Evolutionary conservation across 768 basidiomycete genomes (phyloP), one percentile per base, ranked within the genome.

Genomic region (Austroboletus eburneus): DNA sequence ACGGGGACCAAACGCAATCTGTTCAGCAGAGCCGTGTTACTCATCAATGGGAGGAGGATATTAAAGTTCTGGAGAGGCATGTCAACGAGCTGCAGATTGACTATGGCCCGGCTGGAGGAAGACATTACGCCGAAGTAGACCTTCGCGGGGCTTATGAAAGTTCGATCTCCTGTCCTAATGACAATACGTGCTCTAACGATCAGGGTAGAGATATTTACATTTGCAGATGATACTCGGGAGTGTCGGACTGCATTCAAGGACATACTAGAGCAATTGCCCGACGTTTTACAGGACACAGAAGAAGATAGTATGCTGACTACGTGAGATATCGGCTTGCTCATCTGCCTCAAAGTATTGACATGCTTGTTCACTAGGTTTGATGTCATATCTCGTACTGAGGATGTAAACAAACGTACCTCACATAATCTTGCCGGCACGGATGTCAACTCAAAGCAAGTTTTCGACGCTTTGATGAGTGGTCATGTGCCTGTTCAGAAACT

Each of bases 261-360:
- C 29, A 54, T 76, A 17, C 50, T 85, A 14, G 79, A 82, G 17
- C 69, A 62, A 32, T 72, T 87, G 50, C 73, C 80, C 0, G 64
- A 66, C 7, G 78, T 79, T 51, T 82, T 80, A 77, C 77, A 80
- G 54, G 67, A 69, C n/a, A 50, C 64, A 3, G 76, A 80, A 45
- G 63, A 59, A 22, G 69, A 73, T 3, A 69, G 79, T 42, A 68
- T 84, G 51, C 55, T 88, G 21, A 90, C 84, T 22, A 74, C 71
- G 88, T 90, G 53, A 53, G 69, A 56, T 9, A 8, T 12, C 33
- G 14, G 32, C 33, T 39, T 27, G 45, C 14, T 45, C 33, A 21
- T 29, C 39, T 40, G 22, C 20, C 36, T 13, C 3, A 8, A 33
- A 32, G 21, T 30, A 12, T 27, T 51, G 17, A 55, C 21, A 14